A percentile compares a stretch with the other conserved stretches of the same genome.
Conservation (phyloP, 192 early-diverging fungal genomes). For the Kickxella alabastrina region DNA sequence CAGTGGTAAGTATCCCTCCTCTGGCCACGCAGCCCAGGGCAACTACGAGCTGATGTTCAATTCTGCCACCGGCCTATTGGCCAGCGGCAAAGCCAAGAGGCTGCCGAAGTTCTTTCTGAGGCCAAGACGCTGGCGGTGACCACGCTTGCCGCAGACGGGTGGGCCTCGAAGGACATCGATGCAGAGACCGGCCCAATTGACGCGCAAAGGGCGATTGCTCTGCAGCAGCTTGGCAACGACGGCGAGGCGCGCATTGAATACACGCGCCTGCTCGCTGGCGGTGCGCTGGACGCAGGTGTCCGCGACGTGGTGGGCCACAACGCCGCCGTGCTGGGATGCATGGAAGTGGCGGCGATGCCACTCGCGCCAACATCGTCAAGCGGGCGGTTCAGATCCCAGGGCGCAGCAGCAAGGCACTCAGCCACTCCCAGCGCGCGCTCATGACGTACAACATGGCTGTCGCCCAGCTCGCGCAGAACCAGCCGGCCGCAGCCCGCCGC, state of each 20-base stretch:
- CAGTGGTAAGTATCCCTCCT: background rate
- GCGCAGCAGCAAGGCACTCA: conserved; percentile 9
- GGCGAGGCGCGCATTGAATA: conserved; percentile 18
- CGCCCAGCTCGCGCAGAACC: conserved; percentile 23
- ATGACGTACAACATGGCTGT: conserved; percentile 47
- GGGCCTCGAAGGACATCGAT: conserved; percentile 31
- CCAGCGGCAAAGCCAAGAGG: conserved; percentile 20
- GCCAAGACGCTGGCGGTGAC: conserved; percentile 16
- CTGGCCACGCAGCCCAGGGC: no score
- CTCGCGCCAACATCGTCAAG: conserved; percentile 8
- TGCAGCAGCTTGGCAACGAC: conserved; percentile 18
- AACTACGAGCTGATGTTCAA: conserved; percentile 46
- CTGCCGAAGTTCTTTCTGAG: conserved; percentile 12
- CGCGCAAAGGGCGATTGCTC: conserved; percentile 32
- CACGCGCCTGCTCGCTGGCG: conserved; percentile 7
- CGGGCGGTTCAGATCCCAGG: conserved; percentile 31
- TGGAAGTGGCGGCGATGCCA: background rate
- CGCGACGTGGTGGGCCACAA: conserved; percentile 34
- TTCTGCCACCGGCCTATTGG: conserved; percentile 25
- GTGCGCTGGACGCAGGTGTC: conserved; percentile 11
- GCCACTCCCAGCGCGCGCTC: conserved; percentile 22
- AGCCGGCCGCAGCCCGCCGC: conserved; percentile 23
- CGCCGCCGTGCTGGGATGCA: conserved; percentile 1
- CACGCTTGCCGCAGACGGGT: conserved; percentile 15
- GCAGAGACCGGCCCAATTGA: conserved; percentile 33